These are phyloP conservation scores for Aaosphaeria pasadenensis DNA, from an alignment of 2,329 filamentous ascomycete species.

Conservation along the genomic window DNA sequence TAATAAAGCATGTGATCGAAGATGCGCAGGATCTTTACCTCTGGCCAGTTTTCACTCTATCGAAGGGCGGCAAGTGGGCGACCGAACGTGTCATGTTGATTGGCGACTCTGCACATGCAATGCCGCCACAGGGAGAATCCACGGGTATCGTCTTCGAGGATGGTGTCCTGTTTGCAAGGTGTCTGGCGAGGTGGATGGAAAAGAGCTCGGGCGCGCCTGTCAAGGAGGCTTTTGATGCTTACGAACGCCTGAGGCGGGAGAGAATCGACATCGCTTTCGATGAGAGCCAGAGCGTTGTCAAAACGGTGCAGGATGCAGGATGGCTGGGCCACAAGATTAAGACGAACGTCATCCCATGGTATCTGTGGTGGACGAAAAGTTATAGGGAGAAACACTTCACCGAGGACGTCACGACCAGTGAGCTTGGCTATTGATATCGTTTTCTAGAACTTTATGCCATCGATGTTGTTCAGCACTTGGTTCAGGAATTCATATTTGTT, in stretches of 20 bases:
- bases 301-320: slow-evolving; percentile 44
- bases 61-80: slow-evolving; percentile 43
- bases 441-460: no score
- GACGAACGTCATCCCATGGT: slow-evolving; percentile 46
- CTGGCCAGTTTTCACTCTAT: slow-evolving; percentile 47
- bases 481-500: no score
- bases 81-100: slow-evolving; percentile 45
- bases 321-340: slow-evolving; percentile 46
- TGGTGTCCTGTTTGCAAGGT: slow-evolving; percentile 48
- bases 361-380: slow-evolving; percentile 43
- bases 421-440: slow-evolving; percentile 33
- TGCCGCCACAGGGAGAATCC: slow-evolving; percentile 52
- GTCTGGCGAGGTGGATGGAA: slow-evolving; percentile 42
- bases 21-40: slow-evolving; percentile 43
- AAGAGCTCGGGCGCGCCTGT: slow-evolving; percentile 31
- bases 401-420: slow-evolving; percentile 44
- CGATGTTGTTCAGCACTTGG: no score
- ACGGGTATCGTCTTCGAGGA: slow-evolving; percentile 54
- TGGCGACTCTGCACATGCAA: slow-evolving; percentile 48
- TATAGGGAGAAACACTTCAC: slow-evolving; percentile 44
- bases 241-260: slow-evolving; percentile 44
- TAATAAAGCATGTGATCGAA: slow-evolving; percentile 39
- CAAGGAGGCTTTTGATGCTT: slow-evolving; percentile 47
- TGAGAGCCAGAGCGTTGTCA: slow-evolving; percentile 46
- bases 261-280: slow-evolving; percentile 47